Evolutionary conservation across 495 filamentous ascomycete genomes (phyloP), one percentile per base, ranked within the genome.

Genomic region (Xylaria grammica): DNA sequence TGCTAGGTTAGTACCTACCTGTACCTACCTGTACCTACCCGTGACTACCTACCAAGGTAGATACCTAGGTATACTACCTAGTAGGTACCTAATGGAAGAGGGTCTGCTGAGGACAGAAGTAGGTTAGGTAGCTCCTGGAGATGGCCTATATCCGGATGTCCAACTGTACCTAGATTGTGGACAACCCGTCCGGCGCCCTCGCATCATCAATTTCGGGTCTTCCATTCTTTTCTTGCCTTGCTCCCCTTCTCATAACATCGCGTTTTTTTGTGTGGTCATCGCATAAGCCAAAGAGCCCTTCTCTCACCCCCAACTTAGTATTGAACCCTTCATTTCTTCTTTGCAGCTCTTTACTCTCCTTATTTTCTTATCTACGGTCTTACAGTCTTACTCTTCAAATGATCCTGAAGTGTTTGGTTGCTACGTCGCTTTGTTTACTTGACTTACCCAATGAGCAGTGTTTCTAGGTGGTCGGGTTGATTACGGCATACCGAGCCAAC

Each of bases 321-420:
- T 64, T n/a, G 27, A 42, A 30, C 1, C 22, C 45, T 64, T 30
- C 40, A 36, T 44, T 40, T 49, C 32, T 38, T 42, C 10, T 55
- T 5, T 42, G 45, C 50, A 36, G 15, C 19, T 29, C 6, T 36
- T 20, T 50, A 22, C 13, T 64, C 13, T 19, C 5, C 48, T 50
- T 19, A 2, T 22, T 40, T 40, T 22, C 13, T 38, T 50, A 38
- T 27, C 24, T 44, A 27, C 53, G 42, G 45, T 50, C 20, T 19
- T 44, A 27, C 53, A 50, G 45, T 50, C 20, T 57, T 58, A 56
- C 38, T 51, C 29, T 64, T 51, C 53, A 36, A 54, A 24, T 36
- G 36, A 24, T 19, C 26, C 24, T 34, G n/a, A 20, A 40, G 30
- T 30, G 34, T 57, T 44, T 30, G 52, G 24, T 53, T 51, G 42